phyloP scores from a whole-genome alignment of 805 yeast species.

The Myxozyma mucilagina region DNA sequence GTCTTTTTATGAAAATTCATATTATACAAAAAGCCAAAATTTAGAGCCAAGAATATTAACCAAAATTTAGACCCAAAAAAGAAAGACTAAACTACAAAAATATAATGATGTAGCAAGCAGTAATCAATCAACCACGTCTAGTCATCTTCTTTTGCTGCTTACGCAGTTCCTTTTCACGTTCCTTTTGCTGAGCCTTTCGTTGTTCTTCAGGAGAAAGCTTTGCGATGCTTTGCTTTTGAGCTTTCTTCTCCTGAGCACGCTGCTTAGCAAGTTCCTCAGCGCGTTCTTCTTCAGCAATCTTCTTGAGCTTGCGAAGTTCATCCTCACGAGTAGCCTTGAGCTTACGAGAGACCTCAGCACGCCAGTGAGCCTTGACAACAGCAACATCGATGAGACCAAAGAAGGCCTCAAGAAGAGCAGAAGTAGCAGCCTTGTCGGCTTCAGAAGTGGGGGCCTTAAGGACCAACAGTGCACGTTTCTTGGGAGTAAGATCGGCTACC shows the following conservation, averaged over 20 bases:
- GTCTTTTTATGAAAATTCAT: background rate
- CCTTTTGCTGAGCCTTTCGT: constrained; percentile 73
- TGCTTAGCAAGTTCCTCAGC: constrained; percentile 66
- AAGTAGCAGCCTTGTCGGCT: constrained; percentile 52
- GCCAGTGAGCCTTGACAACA: constrained; percentile 56
- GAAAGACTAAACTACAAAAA: too few species aligned
- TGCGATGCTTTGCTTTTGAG: constrained; percentile 40
- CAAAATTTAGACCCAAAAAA: too few species aligned
- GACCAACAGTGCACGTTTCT: constrained; percentile 54
- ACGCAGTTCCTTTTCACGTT: constrained; percentile 79
- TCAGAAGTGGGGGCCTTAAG: constrained; percentile 53
- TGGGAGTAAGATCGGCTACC: constrained; percentile 51
- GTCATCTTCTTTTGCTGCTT: constrained; percentile 62
- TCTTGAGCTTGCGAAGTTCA: constrained; percentile 69
- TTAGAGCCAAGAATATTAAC: too few species aligned
- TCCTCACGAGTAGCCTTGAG: constrained; percentile 72
- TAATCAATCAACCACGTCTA: constrained; percentile 9
- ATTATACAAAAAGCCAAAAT: too few species aligned
- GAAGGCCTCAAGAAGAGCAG: constrained; percentile 54
- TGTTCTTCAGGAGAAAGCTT: constrained; percentile 74
- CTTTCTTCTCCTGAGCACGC: constrained; percentile 63
- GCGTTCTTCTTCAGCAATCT: constrained; percentile 62
- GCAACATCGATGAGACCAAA: constrained; percentile 61
- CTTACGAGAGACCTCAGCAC: constrained; percentile 75
- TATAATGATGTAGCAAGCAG: too few species aligned